phyloP scores from a whole-genome alignment of 305 asterid species.

The Solanum chacoense region DNA sequence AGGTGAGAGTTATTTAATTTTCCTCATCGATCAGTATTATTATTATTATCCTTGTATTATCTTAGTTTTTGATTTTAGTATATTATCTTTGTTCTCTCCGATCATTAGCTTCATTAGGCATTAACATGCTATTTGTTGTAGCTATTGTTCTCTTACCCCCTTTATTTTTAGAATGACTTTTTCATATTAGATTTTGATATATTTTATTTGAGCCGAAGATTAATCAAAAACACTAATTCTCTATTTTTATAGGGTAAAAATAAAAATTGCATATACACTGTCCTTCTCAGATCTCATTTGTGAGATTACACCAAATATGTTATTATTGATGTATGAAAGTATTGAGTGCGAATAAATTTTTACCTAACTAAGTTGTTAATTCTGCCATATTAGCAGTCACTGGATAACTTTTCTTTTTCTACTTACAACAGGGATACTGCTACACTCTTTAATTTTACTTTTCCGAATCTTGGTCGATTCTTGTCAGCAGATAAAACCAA shows the following conservation, averaged over 20 bases:
- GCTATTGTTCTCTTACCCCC: neutral
- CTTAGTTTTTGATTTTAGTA: neutral
- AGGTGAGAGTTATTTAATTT: neutral
- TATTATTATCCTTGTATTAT: neutral
- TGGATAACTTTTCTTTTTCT: neutral
- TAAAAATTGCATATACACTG: neutral
- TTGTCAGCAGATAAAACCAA: neutral
- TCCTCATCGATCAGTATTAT: neutral
- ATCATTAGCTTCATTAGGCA: neutral
- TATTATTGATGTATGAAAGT: neutral
- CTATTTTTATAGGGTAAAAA: neutral
- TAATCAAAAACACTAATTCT: too few relatives aligned
- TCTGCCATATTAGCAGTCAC: neutral
- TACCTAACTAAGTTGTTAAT: neutral
- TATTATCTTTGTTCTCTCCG: neutral
- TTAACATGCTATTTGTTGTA: neutral
- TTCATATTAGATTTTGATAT: too few relatives aligned
- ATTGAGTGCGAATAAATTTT: neutral
- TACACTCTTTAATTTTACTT: neutral
- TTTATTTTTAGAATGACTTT: neutral
- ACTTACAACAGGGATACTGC: neutral
- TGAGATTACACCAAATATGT: neutral
- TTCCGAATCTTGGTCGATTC: slow-evolving; percentile 1
- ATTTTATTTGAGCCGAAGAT: too few relatives aligned
- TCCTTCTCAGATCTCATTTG: neutral